Conservation (phyloP, 2,329 filamentous ascomycete species). For the Xylaria sp. region DNA sequence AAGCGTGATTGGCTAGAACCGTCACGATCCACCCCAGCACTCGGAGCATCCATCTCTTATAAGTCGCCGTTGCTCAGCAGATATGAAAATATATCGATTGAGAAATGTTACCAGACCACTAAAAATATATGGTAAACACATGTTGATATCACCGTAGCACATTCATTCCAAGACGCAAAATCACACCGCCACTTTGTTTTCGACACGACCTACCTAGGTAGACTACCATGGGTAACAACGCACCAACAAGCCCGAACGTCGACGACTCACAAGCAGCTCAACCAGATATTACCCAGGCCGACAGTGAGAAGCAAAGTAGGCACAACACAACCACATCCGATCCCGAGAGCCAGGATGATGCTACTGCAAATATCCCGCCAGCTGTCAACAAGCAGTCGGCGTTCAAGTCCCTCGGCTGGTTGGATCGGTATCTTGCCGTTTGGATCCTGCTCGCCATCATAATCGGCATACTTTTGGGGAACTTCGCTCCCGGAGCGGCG, state of each 20-base stretch:
- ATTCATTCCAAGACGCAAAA: background rate
- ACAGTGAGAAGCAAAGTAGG: conserved; percentile 5
- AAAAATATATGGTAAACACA: too few species aligned
- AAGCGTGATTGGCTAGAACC: conserved; percentile 32
- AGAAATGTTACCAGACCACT: too few species aligned
- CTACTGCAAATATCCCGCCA: background rate
- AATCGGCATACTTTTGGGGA: conserved; percentile 75
- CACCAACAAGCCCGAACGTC: background rate
- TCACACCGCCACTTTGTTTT: too few species aligned
- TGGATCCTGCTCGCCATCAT: conserved; percentile 84
- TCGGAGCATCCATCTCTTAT: background rate
- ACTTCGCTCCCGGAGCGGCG: conserved; percentile 69
- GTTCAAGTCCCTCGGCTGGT: conserved; percentile 61
- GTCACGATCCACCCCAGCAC: background rate
- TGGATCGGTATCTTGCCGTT: conserved; percentile 68
- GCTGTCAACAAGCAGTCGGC: conserved; percentile 43
- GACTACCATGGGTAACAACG: conserved; percentile 8
- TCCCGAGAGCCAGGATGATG: conserved; percentile 21
- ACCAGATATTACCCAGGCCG: background rate
- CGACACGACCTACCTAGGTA: too few species aligned
- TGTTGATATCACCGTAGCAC: too few species aligned
- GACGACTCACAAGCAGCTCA: background rate
- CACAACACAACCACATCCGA: conserved; percentile 3
- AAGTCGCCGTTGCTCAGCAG: background rate
- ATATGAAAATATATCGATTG: background rate